Percentiles rank a stretch among this genome's conserved stretches.
Evolutionary conservation across 2,329 filamentous ascomycete species (phyloP).

Genomic region (Penicillium sp.): DNA sequence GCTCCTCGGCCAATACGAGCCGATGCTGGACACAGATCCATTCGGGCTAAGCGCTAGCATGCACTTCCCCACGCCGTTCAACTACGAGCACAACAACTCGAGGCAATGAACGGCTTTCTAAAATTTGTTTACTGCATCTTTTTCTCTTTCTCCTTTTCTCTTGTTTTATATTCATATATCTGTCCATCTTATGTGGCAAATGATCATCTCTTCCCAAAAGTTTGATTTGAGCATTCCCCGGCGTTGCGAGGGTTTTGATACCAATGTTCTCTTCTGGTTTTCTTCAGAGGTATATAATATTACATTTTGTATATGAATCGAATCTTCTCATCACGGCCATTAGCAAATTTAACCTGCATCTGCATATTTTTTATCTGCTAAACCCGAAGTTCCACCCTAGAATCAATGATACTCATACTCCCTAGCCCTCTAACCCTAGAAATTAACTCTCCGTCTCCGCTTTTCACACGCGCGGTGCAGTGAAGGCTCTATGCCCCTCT

Average conservation of each 20-base stretch:
- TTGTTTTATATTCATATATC: conserved; percentile 8
- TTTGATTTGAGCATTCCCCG: conserved; percentile 36
- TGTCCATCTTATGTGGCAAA: conserved; percentile 7
- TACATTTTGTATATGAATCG: conserved; percentile 10
- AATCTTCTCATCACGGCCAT: background rate
- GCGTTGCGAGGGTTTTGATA: conserved; percentile 36
- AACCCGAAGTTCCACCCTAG: background rate
- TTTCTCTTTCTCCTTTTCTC: background rate
- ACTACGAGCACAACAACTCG: conserved; percentile 43
- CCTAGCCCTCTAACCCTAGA: no score
- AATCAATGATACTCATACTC: background rate
- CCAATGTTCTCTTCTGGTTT: conserved; percentile 27
- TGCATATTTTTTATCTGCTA: background rate
- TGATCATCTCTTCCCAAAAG: conserved; percentile 27
- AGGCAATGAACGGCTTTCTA: conserved; percentile 28
- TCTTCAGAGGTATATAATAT: conserved; percentile 14
- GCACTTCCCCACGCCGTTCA: conserved; percentile 85
- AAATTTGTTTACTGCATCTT: background rate
- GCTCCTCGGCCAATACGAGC: conserved; percentile 72
- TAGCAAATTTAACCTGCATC: background rate
- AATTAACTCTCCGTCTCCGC: no score
- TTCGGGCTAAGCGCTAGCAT: conserved; percentile 92
- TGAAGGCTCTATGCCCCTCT: conserved; percentile 6
- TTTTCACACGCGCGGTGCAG: background rate
- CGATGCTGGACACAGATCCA: conserved; percentile 86